phyloP scores from a whole-genome alignment of 345 rosid genomes.

The Hypericum perforatum region DNA sequence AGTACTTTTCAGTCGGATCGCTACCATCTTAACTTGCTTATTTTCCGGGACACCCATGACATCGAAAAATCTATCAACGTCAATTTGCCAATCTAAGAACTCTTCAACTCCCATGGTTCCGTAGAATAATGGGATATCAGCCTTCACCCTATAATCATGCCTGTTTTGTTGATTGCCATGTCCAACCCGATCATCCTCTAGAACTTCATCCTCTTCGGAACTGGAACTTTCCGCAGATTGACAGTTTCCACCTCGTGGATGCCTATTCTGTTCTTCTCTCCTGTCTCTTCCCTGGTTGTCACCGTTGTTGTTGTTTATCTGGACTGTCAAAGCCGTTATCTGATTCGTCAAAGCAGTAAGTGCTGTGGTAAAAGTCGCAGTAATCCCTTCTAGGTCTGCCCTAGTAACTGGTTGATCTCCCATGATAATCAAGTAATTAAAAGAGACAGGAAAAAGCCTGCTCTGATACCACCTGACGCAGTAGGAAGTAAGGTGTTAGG shows the following conservation, averaged over 20 bases:
- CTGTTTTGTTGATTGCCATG: neutral
- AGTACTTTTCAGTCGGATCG: too few species aligned
- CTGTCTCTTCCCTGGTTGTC: too few species aligned
- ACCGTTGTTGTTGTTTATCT: neutral
- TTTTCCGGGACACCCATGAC: too few species aligned
- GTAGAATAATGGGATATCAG: too few species aligned
- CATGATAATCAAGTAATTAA: neutral
- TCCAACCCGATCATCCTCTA: neutral
- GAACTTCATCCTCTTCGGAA: neutral
- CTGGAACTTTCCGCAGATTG: neutral
- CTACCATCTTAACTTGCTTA: neutral
- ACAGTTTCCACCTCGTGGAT: neutral
- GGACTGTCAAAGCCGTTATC: neutral
- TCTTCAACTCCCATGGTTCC: too few species aligned
- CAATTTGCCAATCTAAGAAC: neutral
- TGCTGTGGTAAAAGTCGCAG: neutral
- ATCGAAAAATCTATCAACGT: neutral
- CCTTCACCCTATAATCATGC: neutral
- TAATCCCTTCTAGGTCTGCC: too few species aligned
- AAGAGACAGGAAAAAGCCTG: neutral
- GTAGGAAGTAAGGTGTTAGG: too few species aligned
- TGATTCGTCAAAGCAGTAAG: neutral
- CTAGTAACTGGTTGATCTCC: neutral
- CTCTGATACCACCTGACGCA: too few species aligned
- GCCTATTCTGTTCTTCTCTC: neutral